phyloP scores from a whole-genome alignment of 2,329 filamentous ascomycete species.

The Elsinoe perseae region DNA sequence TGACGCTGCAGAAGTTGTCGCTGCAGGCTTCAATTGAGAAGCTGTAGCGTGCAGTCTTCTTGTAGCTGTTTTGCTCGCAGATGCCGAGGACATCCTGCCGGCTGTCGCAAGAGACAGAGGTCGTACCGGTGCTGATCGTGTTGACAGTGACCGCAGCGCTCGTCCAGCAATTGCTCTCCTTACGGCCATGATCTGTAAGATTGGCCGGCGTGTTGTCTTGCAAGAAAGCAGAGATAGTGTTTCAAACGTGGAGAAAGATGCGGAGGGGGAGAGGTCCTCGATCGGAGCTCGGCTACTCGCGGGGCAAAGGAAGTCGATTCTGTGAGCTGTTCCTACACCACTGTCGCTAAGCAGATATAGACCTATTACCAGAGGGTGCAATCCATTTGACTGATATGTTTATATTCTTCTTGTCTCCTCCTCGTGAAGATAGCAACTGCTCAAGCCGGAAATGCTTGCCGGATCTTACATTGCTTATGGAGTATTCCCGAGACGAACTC shows the following conservation, averaged over 20 bases:
- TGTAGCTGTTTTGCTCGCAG: conserved; percentile 34
- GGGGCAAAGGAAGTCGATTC: not conserved
- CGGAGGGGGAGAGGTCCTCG: not conserved
- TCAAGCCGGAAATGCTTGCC: no score
- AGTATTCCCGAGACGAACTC: no score
- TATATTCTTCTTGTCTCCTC: no score
- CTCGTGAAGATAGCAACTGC: no score
- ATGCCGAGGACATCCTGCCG: conserved; percentile 33
- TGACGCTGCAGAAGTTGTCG: conserved; percentile 42
- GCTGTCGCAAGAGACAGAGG: conserved; percentile 29
- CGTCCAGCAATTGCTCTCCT: conserved; percentile 37
- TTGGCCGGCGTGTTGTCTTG: not conserved
- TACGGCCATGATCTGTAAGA: conserved; percentile 34
- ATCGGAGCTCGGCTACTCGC: conserved; percentile 6
- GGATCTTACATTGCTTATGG: no score
- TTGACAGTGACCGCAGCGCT: conserved; percentile 35
- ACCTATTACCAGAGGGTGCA: no score
- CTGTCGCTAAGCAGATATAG: not conserved
- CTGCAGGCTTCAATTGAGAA: conserved; percentile 42
- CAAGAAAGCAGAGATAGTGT: conserved; percentile 1
- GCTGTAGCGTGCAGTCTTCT: conserved; percentile 49
- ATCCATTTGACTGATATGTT: no score
- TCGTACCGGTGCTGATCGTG: conserved; percentile 31
- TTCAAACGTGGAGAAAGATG: conserved; percentile 12
- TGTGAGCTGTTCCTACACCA: not conserved